phyloP scores from a whole-genome alignment of 306 rosid genomes.

The Vigna reflexopilosa region DNA sequence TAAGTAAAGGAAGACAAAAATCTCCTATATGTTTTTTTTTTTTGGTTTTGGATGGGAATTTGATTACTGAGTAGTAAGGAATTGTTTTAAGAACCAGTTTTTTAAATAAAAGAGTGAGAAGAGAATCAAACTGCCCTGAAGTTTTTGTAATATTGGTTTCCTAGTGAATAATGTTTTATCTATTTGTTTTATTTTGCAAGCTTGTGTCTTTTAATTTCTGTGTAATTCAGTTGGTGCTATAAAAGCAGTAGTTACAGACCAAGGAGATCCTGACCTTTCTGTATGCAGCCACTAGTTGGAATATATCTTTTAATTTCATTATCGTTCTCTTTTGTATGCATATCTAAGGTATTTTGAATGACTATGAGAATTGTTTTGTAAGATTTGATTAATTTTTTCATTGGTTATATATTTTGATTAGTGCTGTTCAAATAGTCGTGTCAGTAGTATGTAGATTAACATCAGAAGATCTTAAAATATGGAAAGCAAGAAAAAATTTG shows the following conservation, averaged over 20 bases:
- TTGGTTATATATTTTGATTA: background rate
- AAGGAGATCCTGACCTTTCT: background rate
- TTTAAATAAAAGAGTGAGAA: background rate
- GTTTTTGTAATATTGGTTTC: background rate
- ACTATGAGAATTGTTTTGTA: background rate
- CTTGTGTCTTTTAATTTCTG: background rate
- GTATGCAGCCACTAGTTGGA: background rate
- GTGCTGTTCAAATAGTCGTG: background rate
- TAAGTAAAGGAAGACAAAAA: background rate
- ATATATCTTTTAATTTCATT: background rate
- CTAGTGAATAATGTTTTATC: background rate
- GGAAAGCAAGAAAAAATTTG: background rate
- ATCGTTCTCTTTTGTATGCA: background rate
- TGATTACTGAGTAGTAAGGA: background rate
- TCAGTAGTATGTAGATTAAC: background rate
- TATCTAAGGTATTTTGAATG: background rate
- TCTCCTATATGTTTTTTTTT: background rate
- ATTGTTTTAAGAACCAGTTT: background rate
- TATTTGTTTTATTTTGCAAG: too few species aligned
- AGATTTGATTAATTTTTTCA: background rate
- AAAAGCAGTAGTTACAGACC: background rate
- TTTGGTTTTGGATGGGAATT: background rate
- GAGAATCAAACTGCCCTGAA: background rate
- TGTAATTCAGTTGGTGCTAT: background rate
- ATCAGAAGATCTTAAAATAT: slow-evolving; percentile 3